A percentile compares a stretch with the other conserved stretches of the same genome.
Conservation (phyloP, 2,329 filamentous ascomycete genomes). For the Colletotrichum viniferum region DNA sequence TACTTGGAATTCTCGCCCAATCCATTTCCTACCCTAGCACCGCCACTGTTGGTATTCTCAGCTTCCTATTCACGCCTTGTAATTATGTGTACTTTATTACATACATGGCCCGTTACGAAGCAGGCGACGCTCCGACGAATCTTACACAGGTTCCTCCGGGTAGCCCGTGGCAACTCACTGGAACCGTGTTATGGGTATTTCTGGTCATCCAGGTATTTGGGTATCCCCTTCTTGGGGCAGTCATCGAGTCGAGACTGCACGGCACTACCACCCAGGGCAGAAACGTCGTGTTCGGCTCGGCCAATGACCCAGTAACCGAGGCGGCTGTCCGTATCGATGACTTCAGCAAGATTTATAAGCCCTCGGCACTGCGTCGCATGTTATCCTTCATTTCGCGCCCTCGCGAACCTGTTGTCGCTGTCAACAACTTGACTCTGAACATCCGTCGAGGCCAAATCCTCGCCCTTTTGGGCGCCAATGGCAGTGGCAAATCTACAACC, state of each 20-base stretch:
- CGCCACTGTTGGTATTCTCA: conserved; percentile 69
- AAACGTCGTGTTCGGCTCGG: conserved; percentile 47
- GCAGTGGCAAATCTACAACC: conserved; percentile 88
- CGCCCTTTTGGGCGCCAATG: conserved; percentile 86
- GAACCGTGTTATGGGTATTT: conserved; percentile 79
- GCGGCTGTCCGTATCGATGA: conserved; percentile 71
- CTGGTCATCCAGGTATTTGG: conserved; percentile 76
- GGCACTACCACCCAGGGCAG: conserved; percentile 72
- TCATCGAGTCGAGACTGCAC: conserved; percentile 76
- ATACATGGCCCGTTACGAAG: conserved; percentile 78
- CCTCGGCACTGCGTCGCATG: conserved; percentile 63
- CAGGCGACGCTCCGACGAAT: conserved; percentile 61
- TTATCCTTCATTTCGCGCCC: conserved; percentile 51
- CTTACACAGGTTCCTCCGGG: conserved; percentile 66
- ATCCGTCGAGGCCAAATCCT: conserved; percentile 82
- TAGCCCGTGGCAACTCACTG: conserved; percentile 72
- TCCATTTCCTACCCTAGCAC: conserved; percentile 68
- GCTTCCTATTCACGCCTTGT: conserved; percentile 83
- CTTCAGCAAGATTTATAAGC: conserved; percentile 81
- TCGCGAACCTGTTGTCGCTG: conserved; percentile 76
- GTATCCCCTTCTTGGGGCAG: conserved; percentile 77
- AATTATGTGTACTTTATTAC: conserved; percentile 85
- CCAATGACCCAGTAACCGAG: conserved; percentile 27
- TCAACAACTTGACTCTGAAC: conserved; percentile 73
- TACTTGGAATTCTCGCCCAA: conserved; percentile 84